Evolutionary conservation across 176 grass and related monocot genomes (phyloP), one percentile per base, ranked within the genome.

Genomic region (Carex cristatella): DNA sequence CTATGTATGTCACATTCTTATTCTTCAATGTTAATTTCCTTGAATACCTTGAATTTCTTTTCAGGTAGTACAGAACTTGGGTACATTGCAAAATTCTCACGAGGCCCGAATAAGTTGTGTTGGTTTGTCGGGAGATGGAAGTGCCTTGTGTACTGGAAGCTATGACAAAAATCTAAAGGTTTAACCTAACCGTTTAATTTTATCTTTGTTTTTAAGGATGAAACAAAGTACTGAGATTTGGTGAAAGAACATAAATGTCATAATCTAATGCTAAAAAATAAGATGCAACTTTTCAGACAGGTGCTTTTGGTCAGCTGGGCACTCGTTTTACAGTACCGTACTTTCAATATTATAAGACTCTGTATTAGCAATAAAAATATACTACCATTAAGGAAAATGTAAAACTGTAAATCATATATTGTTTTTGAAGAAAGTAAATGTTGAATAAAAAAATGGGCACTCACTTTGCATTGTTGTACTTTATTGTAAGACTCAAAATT

Each of bases 131-230:
- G 92, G 93, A 74, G 96, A 99, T 80, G 96, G 96, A 18, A 99
- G 96, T 90, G 96, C 93, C 48, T 84, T 99, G 81, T 99, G 96
- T 86, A 99, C 96, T 79, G 96, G 96, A 86, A 99, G 96, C 44
- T 99, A 89, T 89, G 96, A 99, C 90, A 99, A 94, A 86, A 99
- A 99, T 83, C 88, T 99, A 37, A 99, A 95, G 96, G 96, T 94
- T 66, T 55, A 51, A 78, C 16, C 37, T 71, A 46, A 78, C 74
- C 33, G 4, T 56, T 31, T 55, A 33, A 27, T 78, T 31, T 18
- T n/a, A 48, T 72, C 37, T 55, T 55, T 76, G 16, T 54, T 76
- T 32, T 54, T 28, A 32, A 76, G 48, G 46, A 55, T 54, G 10
- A 76, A 54, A 55, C 10, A 76, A 55, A 74, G 31, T 54, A 76